Base-by-base conservation (phyloP, 345 rosid genomes). In the Heritiera littoralis region DNA sequence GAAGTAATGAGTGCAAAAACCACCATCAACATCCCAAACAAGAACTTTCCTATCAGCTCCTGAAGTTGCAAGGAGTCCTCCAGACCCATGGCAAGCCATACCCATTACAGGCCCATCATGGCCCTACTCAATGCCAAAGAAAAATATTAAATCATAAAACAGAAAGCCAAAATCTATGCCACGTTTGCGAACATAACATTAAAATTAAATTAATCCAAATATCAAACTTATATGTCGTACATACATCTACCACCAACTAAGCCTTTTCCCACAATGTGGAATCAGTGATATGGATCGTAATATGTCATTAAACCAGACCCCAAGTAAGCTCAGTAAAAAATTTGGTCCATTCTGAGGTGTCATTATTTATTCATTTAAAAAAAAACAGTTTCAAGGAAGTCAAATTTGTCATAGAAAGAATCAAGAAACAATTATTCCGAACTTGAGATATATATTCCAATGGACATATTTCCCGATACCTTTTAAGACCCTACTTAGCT, bases 1-100 rank as follows among this genome's bases (percentile, higher is more conserved):
- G 84, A 96, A 96, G 87, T 80, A 86, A 35, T 96, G 98, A 82
- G 99, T 94, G 79, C 97, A 92, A 88, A 90, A 96, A 75, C 98
- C 97, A 74, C 99, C 99, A 83, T 94, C 97, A 30, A 96, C 95
- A 88, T 96, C 99, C 98, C 98, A 96, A 67, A 96, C 94, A 78
- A 89, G 93, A 6, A 96, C 99, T 88, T 96, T 96, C 81, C 97
- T 92, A 86, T 96, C 98, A 77, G 98, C 90, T 89, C 99, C 99
- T 35, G 95, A 94, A 68, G 99, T 96, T 48, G 97, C 98, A 78
- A 96, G 90, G 87, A 94, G 83, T 38, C 98, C 98, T 64, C 98
- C 97, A 11, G 99, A 96, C 1, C 90, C 93, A 86, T 35, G 38
- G 38, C 38, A 35, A 46, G 93, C 88, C 98, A 96, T 96, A 28